A percentile compares a stretch with the other conserved stretches of the same genome.
phyloP scores from a whole-genome alignment of 148 eudicot genomes.

The Mesembryanthemum crystallinum region DNA sequence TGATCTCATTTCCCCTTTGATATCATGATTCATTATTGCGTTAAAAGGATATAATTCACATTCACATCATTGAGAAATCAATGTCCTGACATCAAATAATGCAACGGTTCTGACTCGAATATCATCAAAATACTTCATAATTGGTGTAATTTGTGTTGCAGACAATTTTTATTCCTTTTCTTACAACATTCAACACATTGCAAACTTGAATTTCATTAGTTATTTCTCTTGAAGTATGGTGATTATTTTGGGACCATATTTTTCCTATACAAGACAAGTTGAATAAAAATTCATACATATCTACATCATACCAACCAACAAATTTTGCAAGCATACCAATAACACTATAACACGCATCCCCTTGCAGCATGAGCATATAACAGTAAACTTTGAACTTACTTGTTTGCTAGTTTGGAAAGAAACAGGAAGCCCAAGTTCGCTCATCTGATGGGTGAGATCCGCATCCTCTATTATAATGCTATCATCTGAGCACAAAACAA shows the following conservation, averaged over 20 bases:
- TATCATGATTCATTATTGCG: too few relatives aligned
- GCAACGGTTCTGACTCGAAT: neutral
- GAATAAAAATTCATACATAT: neutral
- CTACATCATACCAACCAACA: neutral
- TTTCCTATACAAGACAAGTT: too few relatives aligned
- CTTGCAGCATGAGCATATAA: neutral
- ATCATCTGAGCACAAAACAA: constrained; percentile 29
- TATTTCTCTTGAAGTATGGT: neutral
- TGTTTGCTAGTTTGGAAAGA: constrained; percentile 73
- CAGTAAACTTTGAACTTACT: constrained; percentile 31
- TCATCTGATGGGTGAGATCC: constrained; percentile 51
- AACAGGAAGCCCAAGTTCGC: constrained; percentile 76
- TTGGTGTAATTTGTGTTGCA: neutral
- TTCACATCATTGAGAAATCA: too few relatives aligned
- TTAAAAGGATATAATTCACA: too few relatives aligned
- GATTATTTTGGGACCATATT: too few relatives aligned
- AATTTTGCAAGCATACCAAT: neutral
- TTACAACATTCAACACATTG: neutral
- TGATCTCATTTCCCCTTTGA: too few relatives aligned
- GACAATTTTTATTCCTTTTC: neutral
- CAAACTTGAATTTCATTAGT: neutral
- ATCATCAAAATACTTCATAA: neutral
- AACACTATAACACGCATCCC: neutral
- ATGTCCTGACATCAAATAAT: neutral
- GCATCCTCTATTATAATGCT: constrained; percentile 33